Conservation (phyloP, 2,329 filamentous ascomycete genomes). For the Penicillium sp. region DNA sequence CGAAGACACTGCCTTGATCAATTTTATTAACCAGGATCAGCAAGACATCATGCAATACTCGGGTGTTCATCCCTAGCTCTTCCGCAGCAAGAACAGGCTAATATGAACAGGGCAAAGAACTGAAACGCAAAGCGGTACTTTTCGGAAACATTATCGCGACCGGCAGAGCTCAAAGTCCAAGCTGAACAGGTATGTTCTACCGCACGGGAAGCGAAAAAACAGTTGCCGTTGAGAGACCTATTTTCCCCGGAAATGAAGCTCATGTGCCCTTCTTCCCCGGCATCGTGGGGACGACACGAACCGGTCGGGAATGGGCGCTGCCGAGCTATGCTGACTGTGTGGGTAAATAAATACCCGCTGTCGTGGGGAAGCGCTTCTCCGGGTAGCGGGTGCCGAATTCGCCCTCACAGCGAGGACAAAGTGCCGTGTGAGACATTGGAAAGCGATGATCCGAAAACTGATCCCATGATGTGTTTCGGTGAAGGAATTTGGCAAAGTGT, state of each 20-base stretch:
- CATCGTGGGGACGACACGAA: conserved; percentile 5
- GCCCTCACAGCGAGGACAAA: neutral
- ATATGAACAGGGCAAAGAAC: neutral
- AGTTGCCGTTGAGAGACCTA: neutral
- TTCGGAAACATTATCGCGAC: neutral
- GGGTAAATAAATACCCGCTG: conserved; percentile 5
- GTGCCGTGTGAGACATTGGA: neutral
- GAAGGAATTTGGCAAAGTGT: neutral
- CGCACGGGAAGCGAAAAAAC: neutral
- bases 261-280: neutral
- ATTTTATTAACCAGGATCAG: neutral
- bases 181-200: neutral
- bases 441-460: neutral
- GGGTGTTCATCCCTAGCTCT: neutral
- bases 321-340: neutral
- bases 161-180: neutral
- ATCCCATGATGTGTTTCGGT: neutral
- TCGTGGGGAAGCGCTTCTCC: conserved; percentile 4
- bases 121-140: neutral
- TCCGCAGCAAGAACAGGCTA: neutral
- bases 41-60: neutral
- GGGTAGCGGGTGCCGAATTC: neutral
- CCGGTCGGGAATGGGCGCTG: conserved; percentile 2
- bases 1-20: neutral
- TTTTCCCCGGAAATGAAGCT: neutral